Percentiles rank a stretch among this genome's conserved stretches.
Evolutionary conservation across 2,329 filamentous ascomycete genomes (phyloP).

Genomic region (Talaromyces sp.): DNA sequence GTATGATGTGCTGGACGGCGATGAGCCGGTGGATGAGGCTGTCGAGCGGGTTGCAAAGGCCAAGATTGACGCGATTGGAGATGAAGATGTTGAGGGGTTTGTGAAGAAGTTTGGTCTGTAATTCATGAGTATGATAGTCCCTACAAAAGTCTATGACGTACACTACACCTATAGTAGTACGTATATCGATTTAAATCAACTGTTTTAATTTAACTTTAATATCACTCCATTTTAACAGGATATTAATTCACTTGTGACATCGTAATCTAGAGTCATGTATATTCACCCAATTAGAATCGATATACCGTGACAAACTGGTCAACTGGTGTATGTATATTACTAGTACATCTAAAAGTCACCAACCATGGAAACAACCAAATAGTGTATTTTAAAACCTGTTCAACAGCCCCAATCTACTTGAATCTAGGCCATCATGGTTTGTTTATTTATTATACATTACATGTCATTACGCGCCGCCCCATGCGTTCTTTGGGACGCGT

Average conservation of each 20-base stretch:
- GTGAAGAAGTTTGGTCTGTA: slow-evolving; percentile 24
- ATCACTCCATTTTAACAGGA: neutral
- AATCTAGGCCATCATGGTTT: neutral
- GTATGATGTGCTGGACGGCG: slow-evolving; percentile 51
- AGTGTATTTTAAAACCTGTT: neutral
- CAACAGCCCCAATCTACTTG: neutral
- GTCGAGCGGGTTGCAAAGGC: slow-evolving; percentile 44
- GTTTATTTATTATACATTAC: neutral
- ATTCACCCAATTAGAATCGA: neutral
- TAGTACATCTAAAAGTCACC: neutral
- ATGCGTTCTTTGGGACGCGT: neutral
- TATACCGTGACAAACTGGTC: neutral
- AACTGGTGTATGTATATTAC: too few species aligned
- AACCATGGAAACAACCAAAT: neutral
- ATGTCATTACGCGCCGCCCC: neutral
- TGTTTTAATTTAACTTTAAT: neutral
- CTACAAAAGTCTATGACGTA: neutral
- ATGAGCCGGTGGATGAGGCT: slow-evolving; percentile 43
- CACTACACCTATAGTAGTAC: too few species aligned
- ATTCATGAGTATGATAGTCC: neutral
- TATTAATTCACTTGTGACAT: neutral
- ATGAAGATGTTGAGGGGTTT: slow-evolving; percentile 49
- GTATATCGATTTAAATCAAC: neutral
- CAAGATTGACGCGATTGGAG: slow-evolving; percentile 44
- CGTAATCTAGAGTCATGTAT: too few species aligned